phyloP scores from a whole-genome alignment of 1,284 basidiomycete species.

The Boletus nobilissimus region DNA sequence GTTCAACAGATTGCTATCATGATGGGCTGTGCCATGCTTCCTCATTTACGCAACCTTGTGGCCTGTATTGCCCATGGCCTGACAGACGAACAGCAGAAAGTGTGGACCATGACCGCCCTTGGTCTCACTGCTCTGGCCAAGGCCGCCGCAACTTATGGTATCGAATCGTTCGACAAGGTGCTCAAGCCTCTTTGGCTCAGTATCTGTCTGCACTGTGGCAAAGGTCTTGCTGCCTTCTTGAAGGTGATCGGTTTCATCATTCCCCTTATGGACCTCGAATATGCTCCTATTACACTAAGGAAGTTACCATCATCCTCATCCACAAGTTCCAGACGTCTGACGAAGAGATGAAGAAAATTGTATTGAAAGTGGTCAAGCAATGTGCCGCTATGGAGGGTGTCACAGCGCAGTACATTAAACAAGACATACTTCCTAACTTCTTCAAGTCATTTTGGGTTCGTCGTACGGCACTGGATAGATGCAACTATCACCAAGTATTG shows the following conservation, averaged over 20 bases:
- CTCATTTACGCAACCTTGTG: conserved; percentile 96
- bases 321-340: conserved; percentile 99
- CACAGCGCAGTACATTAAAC: conserved; percentile 91
- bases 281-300: conserved; percentile 98
- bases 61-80: conserved; percentile 98
- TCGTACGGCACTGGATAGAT: conserved; percentile 95
- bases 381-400: conserved; percentile 99
- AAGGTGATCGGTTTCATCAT: conserved; percentile 99
- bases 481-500: conserved; percentile 97
- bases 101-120: conserved; percentile 98
- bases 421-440: conserved; percentile 99
- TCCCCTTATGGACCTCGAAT: conserved; percentile 99
- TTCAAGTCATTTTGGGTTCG: conserved; percentile 99
- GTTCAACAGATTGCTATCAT: conserved; percentile 99
- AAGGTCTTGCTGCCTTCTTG: conserved; percentile 96
- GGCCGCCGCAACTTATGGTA: conserved; percentile 98
- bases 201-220: conserved; percentile 97
- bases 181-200: conserved; percentile 98
- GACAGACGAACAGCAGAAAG: conserved; percentile 98
- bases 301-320: conserved; percentile 97
- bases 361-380: conserved; percentile 98
- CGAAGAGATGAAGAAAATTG: conserved; percentile 99
- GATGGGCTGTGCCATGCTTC: conserved; percentile 99
- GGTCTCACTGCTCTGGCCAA: conserved; percentile 97
- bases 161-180: conserved; percentile 99